phyloP scores from a whole-genome alignment of 228 moss, liverwort and hornwort genomes.

The Sphagnum magellanicum region DNA sequence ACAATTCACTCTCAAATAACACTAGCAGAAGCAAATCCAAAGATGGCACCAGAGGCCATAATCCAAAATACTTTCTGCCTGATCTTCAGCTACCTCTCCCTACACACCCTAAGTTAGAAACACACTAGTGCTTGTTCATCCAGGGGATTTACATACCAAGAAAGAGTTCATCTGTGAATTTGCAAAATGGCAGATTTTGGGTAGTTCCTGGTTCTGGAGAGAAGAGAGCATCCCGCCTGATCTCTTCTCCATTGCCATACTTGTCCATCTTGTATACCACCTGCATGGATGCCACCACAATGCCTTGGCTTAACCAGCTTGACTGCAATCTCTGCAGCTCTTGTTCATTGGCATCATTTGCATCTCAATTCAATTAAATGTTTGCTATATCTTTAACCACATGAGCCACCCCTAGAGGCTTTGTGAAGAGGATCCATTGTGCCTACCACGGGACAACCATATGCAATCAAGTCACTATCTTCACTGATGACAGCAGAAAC shows the following conservation, averaged over 20 bases:
- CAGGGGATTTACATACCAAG: slow-evolving; percentile 12
- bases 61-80: not conserved
- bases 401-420: too few relatives aligned
- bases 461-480: slow-evolving; percentile 53
- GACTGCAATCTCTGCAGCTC: too few relatives aligned
- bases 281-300: slow-evolving; percentile 3
- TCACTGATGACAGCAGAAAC: slow-evolving; percentile 38
- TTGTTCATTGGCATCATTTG: too few relatives aligned
- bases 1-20: too few relatives aligned
- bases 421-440: not conserved
- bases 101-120: not conserved
- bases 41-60: not conserved
- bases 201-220: slow-evolving; percentile 5
- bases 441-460: slow-evolving; percentile 49
- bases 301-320: not conserved
- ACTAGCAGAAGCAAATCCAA: not conserved
- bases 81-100: not conserved
- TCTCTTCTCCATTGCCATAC: slow-evolving; percentile 37
- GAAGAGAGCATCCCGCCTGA: slow-evolving; percentile 17
- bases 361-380: not conserved
- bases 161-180: slow-evolving; percentile 36
- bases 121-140: not conserved
- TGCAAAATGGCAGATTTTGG: slow-evolving; percentile 25
- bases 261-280: slow-evolving; percentile 56
- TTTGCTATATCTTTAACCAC: not conserved